A percentile compares a stretch with the other conserved stretches of the same genome.
phyloP scores from a whole-genome alignment of 306 rosid genomes.

The Medicago ruthenica region DNA sequence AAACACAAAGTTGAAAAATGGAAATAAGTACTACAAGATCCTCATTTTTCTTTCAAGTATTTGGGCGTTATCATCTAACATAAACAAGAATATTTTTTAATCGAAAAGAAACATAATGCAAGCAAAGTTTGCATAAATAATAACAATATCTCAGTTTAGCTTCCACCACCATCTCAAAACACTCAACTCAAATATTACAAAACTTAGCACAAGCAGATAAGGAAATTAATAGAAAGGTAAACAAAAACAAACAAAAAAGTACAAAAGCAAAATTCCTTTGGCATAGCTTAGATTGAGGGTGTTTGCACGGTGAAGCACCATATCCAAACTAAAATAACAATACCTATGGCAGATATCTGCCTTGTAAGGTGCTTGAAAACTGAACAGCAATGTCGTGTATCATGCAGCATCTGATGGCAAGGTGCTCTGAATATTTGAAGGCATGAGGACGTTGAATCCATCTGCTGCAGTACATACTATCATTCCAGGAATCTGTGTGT shows the following conservation, averaged over 20 bases:
- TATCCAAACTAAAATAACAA: constrained; percentile 11
- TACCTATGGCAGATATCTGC: not conserved
- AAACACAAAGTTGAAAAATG: not conserved
- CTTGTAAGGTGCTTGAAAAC: not conserved
- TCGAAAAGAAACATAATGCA: not conserved
- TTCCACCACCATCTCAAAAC: constrained; percentile 1
- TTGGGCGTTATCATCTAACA: not conserved
- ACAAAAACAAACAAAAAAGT: not conserved
- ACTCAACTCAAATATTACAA: constrained; percentile 15
- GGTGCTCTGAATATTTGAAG: constrained; percentile 84
- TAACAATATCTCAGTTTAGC: not conserved
- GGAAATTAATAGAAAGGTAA: constrained; percentile 12
- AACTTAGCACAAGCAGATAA: constrained; percentile 18
- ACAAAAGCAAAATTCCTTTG: constrained; percentile 17
- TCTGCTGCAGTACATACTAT: constrained; percentile 89
- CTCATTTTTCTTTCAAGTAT: not conserved
- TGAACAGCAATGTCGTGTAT: constrained; percentile 15
- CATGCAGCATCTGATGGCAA: constrained; percentile 69
- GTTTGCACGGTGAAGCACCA: constrained; percentile 7
- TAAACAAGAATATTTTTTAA: not conserved
- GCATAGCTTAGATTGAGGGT: constrained; percentile 14
- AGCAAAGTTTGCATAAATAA: not conserved
- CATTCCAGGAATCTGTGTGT: constrained; percentile 96
- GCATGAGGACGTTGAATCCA: constrained; percentile 93
- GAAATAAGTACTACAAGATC: not conserved